Conservation (phyloP, 805 yeast genomes). For the Kuraishia hungarica region DNA sequence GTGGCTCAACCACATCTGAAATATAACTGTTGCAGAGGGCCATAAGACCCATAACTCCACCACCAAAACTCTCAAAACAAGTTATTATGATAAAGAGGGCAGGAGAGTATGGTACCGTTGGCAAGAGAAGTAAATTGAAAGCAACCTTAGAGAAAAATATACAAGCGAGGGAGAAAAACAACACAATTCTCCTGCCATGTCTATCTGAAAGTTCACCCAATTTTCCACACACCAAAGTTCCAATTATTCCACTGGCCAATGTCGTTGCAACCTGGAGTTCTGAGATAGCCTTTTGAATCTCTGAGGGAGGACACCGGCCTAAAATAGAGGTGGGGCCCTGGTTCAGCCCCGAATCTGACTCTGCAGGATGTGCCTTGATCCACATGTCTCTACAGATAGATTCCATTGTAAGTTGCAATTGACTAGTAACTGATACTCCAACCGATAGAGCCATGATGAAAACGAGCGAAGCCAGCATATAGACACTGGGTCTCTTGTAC, state of each 20-base stretch:
- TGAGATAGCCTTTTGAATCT: conserved; percentile 37
- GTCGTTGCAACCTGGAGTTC: conserved; percentile 36
- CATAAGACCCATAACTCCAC: conserved; percentile 49
- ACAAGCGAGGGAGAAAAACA: conserved; percentile 21
- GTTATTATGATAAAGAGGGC: conserved; percentile 32
- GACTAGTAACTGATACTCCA: conserved; percentile 30
- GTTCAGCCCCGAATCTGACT: background rate
- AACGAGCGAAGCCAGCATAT: conserved; percentile 34
- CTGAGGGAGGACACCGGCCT: conserved; percentile 25
- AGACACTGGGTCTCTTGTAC: conserved; percentile 49
- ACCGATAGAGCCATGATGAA: conserved; percentile 34
- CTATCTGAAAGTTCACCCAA: conserved; percentile 58
- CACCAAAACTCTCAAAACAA: conserved; percentile 44
- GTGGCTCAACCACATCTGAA: conserved; percentile 63
- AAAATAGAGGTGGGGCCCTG: background rate
- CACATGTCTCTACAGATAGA: conserved; percentile 29
- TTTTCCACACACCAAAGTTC: conserved; percentile 49
- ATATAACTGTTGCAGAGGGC: conserved; percentile 62
- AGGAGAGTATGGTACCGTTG: conserved; percentile 21
- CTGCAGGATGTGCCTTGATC: conserved; percentile 19
- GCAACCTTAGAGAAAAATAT: conserved; percentile 9
- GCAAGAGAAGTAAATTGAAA: conserved; percentile 12
- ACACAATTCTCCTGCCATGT: conserved; percentile 48
- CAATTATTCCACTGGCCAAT: conserved; percentile 33
- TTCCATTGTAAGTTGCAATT: conserved; percentile 23